Conservation (phyloP, 371 early-diverging fungal genomes). For the Mortierella sp. region DNA sequence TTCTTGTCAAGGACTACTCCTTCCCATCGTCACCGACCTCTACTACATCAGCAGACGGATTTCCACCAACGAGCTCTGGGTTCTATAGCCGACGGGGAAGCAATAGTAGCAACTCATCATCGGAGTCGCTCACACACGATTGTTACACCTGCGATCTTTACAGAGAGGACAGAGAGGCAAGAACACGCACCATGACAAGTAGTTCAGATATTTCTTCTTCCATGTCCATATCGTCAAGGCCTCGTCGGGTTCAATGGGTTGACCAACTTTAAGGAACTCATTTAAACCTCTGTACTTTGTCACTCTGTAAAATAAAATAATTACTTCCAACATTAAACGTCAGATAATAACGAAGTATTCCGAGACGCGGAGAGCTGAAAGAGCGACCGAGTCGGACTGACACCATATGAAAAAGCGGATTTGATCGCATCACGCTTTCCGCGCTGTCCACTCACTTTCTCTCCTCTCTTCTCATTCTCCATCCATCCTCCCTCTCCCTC, state of each 20-base stretch:
- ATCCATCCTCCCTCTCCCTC: not conserved
- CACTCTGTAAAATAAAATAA: slow-evolving; percentile 1
- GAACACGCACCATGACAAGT: not conserved
- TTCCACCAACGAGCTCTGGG: not conserved
- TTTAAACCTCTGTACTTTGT: not conserved
- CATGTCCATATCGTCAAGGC: not conserved
- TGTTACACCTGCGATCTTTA: slow-evolving; percentile 2
- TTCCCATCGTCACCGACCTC: slow-evolving; percentile 1
- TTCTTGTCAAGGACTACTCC: slow-evolving; percentile 32
- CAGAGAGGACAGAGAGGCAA: not conserved
- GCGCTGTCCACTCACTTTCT: too few species aligned
- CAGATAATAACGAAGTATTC: too few species aligned
- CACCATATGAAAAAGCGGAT: too few species aligned
- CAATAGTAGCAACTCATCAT: slow-evolving; percentile 12
- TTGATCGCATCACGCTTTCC: too few species aligned
- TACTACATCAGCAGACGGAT: not conserved
- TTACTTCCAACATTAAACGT: not conserved
- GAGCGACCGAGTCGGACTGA: too few species aligned
- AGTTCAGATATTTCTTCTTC: not conserved
- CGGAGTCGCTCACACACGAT: slow-evolving; percentile 10
- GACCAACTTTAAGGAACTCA: slow-evolving; percentile 2
- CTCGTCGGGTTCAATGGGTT: slow-evolving; percentile 20
- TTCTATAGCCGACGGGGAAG: slow-evolving; percentile 13
- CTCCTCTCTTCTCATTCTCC: too few species aligned
- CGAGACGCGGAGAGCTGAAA: too few species aligned